phyloP scores from a whole-genome alignment of 495 filamentous ascomycete species.

The Neurospora pannonica region DNA sequence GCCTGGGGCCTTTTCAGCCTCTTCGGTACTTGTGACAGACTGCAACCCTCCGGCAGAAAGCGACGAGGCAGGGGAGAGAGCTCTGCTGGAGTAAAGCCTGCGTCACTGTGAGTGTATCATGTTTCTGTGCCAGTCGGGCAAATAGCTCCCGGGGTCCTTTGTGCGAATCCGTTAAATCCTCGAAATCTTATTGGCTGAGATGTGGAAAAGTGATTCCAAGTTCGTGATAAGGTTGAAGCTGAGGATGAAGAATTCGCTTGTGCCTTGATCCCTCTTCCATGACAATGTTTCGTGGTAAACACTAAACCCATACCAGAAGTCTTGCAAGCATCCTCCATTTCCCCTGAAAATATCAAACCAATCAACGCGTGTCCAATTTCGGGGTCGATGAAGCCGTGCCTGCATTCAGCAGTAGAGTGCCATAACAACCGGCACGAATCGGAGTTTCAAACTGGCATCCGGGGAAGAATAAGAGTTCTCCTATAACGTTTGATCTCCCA shows the following conservation, averaged over 20 bases:
- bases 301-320: background rate
- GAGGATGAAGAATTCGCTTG: too few species aligned
- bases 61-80: background rate
- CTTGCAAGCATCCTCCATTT: background rate
- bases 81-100: background rate
- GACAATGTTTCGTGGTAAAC: background rate
- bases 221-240: background rate
- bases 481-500: conserved; percentile 11
- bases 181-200: too few species aligned
- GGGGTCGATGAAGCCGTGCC: conserved; percentile 9
- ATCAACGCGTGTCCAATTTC: conserved; percentile 1
- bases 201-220: background rate
- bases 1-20: background rate
- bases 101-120: too few species aligned
- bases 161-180: background rate
- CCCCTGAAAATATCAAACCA: background rate
- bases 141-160: background rate
- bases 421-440: conserved; percentile 11
- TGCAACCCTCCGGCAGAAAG: background rate
- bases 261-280: background rate
- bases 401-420: conserved; percentile 17
- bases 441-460: conserved; percentile 9
- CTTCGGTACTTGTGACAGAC: background rate
- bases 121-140: background rate
- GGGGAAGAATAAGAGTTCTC: background rate